phyloP scores from a whole-genome alignment of 1,139 yeast species.

The Hyphopichia khmerensis region DNA sequence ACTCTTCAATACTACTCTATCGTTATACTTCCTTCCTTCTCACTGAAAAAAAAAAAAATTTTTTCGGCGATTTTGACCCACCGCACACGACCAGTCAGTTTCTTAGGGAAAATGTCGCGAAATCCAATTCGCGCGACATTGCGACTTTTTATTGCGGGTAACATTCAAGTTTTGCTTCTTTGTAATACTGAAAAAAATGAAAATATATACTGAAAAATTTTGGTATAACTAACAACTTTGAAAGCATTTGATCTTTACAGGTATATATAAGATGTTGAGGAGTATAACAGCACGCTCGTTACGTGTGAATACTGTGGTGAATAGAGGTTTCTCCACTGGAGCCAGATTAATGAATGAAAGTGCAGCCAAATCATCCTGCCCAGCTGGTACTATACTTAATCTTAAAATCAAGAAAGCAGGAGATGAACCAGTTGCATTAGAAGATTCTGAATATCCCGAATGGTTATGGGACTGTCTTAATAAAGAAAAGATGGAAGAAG shows the following conservation, averaged over 20 bases:
- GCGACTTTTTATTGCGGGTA: too few relatives aligned
- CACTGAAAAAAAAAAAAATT: background rate
- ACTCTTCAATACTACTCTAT: background rate
- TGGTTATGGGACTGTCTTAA: constrained; percentile 95
- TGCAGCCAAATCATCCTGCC: constrained; percentile 40
- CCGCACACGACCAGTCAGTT: too few relatives aligned
- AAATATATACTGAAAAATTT: too few relatives aligned
- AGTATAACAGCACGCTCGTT: background rate
- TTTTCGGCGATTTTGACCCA: too few relatives aligned
- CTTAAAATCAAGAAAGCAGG: constrained; percentile 76
- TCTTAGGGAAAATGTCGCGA: too few relatives aligned
- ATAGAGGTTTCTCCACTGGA: too few relatives aligned
- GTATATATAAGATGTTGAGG: background rate
- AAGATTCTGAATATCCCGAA: constrained; percentile 85
- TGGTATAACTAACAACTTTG: too few relatives aligned
- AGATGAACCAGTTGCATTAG: constrained; percentile 85
- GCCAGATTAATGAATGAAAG: background rate
- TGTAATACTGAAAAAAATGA: too few relatives aligned
- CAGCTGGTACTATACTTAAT: constrained; percentile 80
- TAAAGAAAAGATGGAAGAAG: constrained; percentile 50
- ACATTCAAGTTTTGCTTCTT: too few relatives aligned
- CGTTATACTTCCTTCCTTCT: background rate
- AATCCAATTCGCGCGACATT: too few relatives aligned
- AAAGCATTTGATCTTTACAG: too few relatives aligned
- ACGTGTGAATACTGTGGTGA: background rate